Percentiles rank a stretch among this genome's conserved stretches.
These are phyloP conservation scores for Trichophyton benhamiae DNA, from an alignment of 2,329 filamentous ascomycete genomes.

Conservation along the genomic window DNA sequence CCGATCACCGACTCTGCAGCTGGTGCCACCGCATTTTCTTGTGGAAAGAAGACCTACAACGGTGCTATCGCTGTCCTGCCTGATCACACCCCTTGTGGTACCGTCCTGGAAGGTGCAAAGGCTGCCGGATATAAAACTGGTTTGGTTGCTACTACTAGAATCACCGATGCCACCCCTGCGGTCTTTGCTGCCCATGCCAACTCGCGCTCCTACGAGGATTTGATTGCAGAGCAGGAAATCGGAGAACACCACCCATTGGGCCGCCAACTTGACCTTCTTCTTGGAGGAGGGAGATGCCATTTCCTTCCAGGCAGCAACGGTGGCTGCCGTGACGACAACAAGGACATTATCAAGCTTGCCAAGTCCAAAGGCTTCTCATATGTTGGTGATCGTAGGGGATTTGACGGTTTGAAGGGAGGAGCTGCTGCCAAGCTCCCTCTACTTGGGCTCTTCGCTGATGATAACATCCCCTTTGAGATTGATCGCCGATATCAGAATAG, in stretches of 20 bases:
- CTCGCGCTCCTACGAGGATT: constrained; percentile 66
- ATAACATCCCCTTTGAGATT: constrained; percentile 84
- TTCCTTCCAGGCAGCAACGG: constrained; percentile 75
- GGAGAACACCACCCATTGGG: constrained; percentile 74
- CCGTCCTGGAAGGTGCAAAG: constrained; percentile 86
- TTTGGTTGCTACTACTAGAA: constrained; percentile 83
- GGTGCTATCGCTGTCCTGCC: constrained; percentile 85
- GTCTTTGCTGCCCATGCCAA: constrained; percentile 88
- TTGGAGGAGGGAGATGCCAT: constrained; percentile 86
- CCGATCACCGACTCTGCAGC: constrained; percentile 91
- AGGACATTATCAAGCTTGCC: constrained; percentile 63
- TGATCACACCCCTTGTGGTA: constrained; percentile 76
- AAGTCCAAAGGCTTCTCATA: constrained; percentile 73
- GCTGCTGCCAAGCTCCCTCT: constrained; percentile 60
- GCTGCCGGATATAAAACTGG: constrained; percentile 83
- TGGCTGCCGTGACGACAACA: constrained; percentile 67
- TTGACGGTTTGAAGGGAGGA: constrained; percentile 62
- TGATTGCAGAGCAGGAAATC: constrained; percentile 84
- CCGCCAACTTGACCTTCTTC: constrained; percentile 76
- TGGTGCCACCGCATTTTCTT: constrained; percentile 91
- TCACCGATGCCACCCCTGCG: constrained; percentile 92
- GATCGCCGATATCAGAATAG: constrained; percentile 70
- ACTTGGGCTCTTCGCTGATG: constrained; percentile 69
- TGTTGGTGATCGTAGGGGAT: constrained; percentile 56
- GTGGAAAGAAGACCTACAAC: constrained; percentile 88